A percentile compares a stretch with the other conserved stretches of the same genome.
phyloP scores from a whole-genome alignment of 768 basidiomycete genomes.

The Kwoniella mangroviensis region DNA sequence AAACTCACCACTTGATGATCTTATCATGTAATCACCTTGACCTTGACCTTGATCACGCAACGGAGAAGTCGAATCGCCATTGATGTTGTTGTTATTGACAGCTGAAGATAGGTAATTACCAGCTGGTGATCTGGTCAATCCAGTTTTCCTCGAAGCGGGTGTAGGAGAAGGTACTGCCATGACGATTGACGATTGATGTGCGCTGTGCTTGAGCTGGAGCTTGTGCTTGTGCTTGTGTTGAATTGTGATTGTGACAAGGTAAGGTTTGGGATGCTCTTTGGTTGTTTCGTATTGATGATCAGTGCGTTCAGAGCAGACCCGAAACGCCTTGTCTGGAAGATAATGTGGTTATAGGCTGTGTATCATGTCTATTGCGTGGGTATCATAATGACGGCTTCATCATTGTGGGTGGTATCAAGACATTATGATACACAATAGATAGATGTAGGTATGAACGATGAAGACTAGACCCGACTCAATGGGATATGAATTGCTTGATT shows the following conservation, averaged over 20 bases:
- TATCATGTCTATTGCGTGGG: too few relatives aligned
- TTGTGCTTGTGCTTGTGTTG: neutral
- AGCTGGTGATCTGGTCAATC: slow-evolving; percentile 24
- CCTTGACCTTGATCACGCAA: neutral
- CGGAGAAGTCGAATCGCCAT: neutral
- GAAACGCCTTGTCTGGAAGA: too few relatives aligned
- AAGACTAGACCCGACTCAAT: neutral
- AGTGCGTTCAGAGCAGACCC: neutral
- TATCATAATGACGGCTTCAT: neutral
- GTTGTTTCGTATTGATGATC: slow-evolving; percentile 2
- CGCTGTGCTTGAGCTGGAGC: too few relatives aligned
- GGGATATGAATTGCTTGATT: neutral
- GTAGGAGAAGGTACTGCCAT: slow-evolving; percentile 10
- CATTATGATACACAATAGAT: neutral
- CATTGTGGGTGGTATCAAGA: neutral
- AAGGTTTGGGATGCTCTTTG: neutral
- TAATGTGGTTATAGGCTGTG: too few relatives aligned
- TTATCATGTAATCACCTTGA: slow-evolving; percentile 19
- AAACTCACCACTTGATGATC: slow-evolving; percentile 28
- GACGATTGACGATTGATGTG: neutral
- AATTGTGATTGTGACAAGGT: neutral
- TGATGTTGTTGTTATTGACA: slow-evolving; percentile 2
- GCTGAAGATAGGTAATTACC: slow-evolving; percentile 22
- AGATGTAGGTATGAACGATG: neutral
- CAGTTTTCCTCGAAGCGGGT: neutral